These are phyloP conservation scores for Picochlorum sp. DNA, from an alignment of 139 green algal genomes.

Conservation along the genomic window DNA sequence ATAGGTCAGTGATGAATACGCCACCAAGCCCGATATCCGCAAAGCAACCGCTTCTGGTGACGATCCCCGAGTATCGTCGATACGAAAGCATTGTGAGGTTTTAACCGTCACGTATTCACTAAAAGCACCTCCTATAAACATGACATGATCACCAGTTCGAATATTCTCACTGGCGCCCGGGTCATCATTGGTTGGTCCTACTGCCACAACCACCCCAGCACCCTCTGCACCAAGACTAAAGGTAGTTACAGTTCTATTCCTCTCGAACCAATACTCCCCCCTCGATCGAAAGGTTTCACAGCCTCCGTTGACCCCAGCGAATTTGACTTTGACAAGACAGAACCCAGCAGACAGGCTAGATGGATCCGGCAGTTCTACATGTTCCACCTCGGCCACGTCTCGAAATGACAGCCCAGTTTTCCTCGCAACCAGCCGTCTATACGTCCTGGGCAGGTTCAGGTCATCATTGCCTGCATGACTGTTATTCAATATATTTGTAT, in stretches of 20 bases:
- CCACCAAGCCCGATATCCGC: slow-evolving; percentile 73
- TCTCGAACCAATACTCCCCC: slow-evolving; percentile 28
- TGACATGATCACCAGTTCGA: slow-evolving; percentile 34
- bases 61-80: neutral
- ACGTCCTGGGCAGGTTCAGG: slow-evolving; percentile 11
- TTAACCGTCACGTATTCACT: slow-evolving; percentile 29
- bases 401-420: slow-evolving; percentile 24
- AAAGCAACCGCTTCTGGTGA: slow-evolving; percentile 66
- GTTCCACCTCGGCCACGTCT: slow-evolving; percentile 24
- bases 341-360: slow-evolving; percentile 8
- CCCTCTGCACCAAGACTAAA: slow-evolving; percentile 51
- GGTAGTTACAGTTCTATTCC: slow-evolving; percentile 7
- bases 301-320: slow-evolving; percentile 55
- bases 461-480: too few species aligned
- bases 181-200: slow-evolving; percentile 12
- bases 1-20: slow-evolving; percentile 53
- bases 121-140: slow-evolving; percentile 30
- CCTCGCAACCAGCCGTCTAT: slow-evolving; percentile 28
- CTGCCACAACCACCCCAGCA: slow-evolving; percentile 31
- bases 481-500: too few species aligned
- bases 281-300: slow-evolving; percentile 56
- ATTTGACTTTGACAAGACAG: slow-evolving; percentile 21
- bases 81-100: slow-evolving; percentile 7
- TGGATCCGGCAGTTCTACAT: slow-evolving; percentile 9
- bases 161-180: neutral